A percentile compares a stretch with the other conserved stretches of the same genome.
Conservation (phyloP, 768 basidiomycete genomes). For the Filobasidium wieringae region DNA sequence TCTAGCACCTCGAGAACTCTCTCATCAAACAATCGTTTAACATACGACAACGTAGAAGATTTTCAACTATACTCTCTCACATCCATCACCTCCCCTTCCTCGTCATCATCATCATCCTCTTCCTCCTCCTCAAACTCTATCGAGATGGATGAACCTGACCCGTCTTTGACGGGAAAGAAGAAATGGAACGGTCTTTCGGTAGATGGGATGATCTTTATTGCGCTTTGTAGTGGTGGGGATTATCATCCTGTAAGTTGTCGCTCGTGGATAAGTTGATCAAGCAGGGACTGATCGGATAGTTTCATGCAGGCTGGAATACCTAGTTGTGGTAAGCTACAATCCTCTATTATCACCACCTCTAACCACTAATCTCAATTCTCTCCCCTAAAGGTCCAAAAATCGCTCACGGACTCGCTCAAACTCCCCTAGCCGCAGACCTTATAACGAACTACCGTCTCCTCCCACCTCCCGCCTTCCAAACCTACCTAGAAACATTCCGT, state of each 20-base stretch:
- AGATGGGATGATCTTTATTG: slow-evolving; percentile 66
- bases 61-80: slow-evolving; percentile 13
- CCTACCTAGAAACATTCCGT: slow-evolving; percentile 51
- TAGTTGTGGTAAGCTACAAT: slow-evolving; percentile 25
- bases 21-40: slow-evolving; percentile 16
- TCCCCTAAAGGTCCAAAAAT: slow-evolving; percentile 41
- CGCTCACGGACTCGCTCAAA: slow-evolving; percentile 65
- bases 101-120: not conserved
- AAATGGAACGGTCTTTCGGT: slow-evolving; percentile 40
- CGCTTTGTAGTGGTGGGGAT: slow-evolving; percentile 78
- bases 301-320: slow-evolving; percentile 21
- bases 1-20: slow-evolving; percentile 30
- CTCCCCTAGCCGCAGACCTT: slow-evolving; percentile 62
- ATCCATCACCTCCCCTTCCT: not conserved
- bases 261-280: not conserved
- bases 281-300: not conserved
- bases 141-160: slow-evolving; percentile 36
- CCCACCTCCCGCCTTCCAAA: slow-evolving; percentile 43
- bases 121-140: not conserved
- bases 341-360: not conserved
- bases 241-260: slow-evolving; percentile 53
- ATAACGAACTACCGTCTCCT: slow-evolving; percentile 50
- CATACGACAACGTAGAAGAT: slow-evolving; percentile 52
- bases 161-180: slow-evolving; percentile 19
- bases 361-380: not conserved